Conservation (phyloP, 176 grass and related monocot genomes). For the Aegilops bicornis region DNA sequence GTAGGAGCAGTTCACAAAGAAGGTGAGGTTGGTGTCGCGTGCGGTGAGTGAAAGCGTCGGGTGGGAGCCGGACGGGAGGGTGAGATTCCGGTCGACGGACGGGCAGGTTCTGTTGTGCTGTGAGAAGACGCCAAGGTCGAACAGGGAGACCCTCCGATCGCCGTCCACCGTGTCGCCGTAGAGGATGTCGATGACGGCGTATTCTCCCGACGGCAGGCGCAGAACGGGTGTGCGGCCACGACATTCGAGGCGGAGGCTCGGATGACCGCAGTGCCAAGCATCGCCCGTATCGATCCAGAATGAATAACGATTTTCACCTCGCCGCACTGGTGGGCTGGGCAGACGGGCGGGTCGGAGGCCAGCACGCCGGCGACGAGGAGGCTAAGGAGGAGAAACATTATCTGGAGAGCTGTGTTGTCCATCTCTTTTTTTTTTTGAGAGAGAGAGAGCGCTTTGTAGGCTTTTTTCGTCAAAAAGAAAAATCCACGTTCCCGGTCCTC, state of each 20-base stretch:
- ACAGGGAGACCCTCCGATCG: constrained; percentile 2
- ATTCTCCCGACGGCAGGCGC: constrained; percentile 28
- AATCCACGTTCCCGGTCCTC: too few species aligned
- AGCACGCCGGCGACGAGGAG: too few species aligned
- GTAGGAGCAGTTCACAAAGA: too few species aligned
- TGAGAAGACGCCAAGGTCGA: constrained; percentile 23
- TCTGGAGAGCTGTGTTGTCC: too few species aligned
- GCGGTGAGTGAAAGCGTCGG: too few species aligned
- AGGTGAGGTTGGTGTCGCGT: too few species aligned
- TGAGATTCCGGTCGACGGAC: constrained; percentile 34
- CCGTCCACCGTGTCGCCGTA: background rate
- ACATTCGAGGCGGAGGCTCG: constrained; percentile 26
- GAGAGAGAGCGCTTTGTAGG: too few species aligned
- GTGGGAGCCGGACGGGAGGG: background rate
- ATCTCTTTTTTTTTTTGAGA: too few species aligned
- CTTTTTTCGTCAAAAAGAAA: too few species aligned
- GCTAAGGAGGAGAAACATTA: too few species aligned
- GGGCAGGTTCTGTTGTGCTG: too few species aligned
- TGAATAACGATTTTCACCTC: constrained; percentile 36
- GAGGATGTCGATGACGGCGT: constrained; percentile 12
- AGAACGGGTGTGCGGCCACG: constrained; percentile 19
- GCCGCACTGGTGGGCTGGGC: constrained; percentile 31
- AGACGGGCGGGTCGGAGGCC: too few species aligned
- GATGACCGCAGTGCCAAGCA: constrained; percentile 26
- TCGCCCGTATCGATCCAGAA: constrained; percentile 35